Evolutionary conservation across 1,139 yeast species (phyloP).

Genomic region (Meyerozyma carpophila): DNA sequence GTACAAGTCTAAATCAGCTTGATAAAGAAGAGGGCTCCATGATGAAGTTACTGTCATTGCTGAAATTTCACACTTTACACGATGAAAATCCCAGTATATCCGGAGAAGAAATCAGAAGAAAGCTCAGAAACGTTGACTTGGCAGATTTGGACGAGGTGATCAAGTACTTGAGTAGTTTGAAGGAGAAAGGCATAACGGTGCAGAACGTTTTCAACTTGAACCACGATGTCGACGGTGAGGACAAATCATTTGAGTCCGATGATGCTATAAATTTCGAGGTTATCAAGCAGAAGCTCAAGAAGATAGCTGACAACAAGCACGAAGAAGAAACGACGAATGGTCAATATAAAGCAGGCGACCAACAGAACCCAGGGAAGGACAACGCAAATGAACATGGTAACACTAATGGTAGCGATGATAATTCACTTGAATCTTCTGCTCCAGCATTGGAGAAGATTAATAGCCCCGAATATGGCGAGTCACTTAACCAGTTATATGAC

Average conservation of each 20-base stretch:
- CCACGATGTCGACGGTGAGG: slow-evolving; percentile 3
- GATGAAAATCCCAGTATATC: slow-evolving; percentile 20
- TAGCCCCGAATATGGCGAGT: slow-evolving; percentile 14
- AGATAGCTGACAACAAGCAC: slow-evolving; percentile 1
- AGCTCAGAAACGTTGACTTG: slow-evolving; percentile 39
- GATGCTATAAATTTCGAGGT: slow-evolving; percentile 3
- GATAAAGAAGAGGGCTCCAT: slow-evolving; percentile 41
- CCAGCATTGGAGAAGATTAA: slow-evolving; percentile 8
- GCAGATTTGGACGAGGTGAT: slow-evolving; percentile 52
- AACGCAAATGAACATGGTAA: background rate
- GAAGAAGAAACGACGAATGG: slow-evolving; percentile 4
- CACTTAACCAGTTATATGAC: slow-evolving; percentile 47
- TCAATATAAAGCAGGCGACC: slow-evolving; percentile 9
- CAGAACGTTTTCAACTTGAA: slow-evolving; percentile 41
- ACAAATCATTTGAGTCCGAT: slow-evolving; percentile 3
- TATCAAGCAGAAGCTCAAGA: slow-evolving; percentile 1
- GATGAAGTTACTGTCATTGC: slow-evolving; percentile 28
- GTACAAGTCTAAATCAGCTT: slow-evolving; percentile 28
- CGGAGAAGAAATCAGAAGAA: slow-evolving; percentile 51
- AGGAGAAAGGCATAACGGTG: slow-evolving; percentile 46
- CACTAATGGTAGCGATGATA: background rate
- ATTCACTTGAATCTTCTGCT: background rate
- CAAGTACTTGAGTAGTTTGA: slow-evolving; percentile 43
- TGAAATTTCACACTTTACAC: slow-evolving; percentile 18
- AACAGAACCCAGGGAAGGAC: slow-evolving; percentile 4